Percentiles rank a stretch among this genome's conserved stretches.
Evolutionary conservation across 805 yeast genomes (phyloP).

Genomic region (Kuraishia ogatae): DNA sequence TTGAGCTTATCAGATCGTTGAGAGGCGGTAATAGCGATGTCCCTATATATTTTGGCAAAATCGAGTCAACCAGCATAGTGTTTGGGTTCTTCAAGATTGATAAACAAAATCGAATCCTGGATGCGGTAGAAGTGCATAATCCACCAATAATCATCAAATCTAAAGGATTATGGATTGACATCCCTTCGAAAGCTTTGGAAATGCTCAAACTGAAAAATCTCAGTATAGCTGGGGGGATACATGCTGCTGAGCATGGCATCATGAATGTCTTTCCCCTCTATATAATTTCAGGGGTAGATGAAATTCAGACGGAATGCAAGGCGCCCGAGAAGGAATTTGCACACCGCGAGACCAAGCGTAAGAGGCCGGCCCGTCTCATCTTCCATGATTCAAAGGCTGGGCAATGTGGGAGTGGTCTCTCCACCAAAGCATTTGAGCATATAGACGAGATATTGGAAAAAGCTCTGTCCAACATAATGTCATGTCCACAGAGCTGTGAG

Average conservation of each 20-base stretch:
- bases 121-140: conserved; percentile 85
- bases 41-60: conserved; percentile 70
- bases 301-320: conserved; percentile 87
- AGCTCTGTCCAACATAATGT: conserved; percentile 48
- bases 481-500: conserved; percentile 60
- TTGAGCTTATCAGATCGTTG: conserved; percentile 54
- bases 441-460: conserved; percentile 56
- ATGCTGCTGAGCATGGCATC: conserved; percentile 89
- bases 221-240: conserved; percentile 85
- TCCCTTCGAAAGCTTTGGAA: conserved; percentile 59
- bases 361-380: conserved; percentile 80
- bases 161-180: conserved; percentile 89
- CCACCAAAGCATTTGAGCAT: conserved; percentile 72
- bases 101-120: conserved; percentile 68
- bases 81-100: conserved; percentile 92
- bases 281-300: conserved; percentile 66
- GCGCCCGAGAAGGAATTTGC: conserved; percentile 97
- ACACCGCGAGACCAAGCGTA: conserved; percentile 55
- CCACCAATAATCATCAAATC: conserved; percentile 69
- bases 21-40: conserved; percentile 31
- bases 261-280: conserved; percentile 71
- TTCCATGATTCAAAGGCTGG: conserved; percentile 85
- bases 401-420: conserved; percentile 67
- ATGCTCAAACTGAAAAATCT: conserved; percentile 47
- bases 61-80: conserved; percentile 65